These are phyloP conservation scores for Halophytophthora polymorphica DNA, from an alignment of 352 stramenopile genomes.

Conservation along the genomic window DNA sequence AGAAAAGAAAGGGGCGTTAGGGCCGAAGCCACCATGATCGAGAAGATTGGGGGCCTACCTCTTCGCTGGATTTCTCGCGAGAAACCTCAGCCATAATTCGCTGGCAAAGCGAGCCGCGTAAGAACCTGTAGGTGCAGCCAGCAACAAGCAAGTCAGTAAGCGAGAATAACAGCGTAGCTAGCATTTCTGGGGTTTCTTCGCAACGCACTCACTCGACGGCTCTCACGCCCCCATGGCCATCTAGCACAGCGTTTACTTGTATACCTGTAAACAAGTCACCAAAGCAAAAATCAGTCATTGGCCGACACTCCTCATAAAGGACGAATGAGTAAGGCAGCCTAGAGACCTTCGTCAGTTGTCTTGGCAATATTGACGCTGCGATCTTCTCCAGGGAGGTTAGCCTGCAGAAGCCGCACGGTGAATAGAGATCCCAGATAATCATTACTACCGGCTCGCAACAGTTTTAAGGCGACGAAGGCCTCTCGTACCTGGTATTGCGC, in stretches of 20 bases:
- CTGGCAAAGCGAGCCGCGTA: constrained; percentile 37
- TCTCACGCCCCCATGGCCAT: constrained; percentile 63
- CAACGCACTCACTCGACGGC: constrained; percentile 56
- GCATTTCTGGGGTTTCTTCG: background rate
- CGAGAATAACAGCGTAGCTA: background rate
- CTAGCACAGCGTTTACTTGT: constrained; percentile 56
- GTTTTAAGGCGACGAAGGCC: background rate
- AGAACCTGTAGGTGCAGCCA: constrained; percentile 17
- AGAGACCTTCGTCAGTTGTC: constrained; percentile 24
- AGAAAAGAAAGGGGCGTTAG: background rate
- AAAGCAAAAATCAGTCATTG: background rate
- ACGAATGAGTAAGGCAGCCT: background rate
- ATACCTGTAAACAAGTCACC: constrained; percentile 20
- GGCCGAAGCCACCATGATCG: background rate
- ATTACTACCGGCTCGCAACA: background rate
- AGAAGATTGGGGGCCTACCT: constrained; percentile 13
- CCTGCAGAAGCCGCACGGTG: constrained; percentile 17
- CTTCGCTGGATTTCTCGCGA: constrained; percentile 22
- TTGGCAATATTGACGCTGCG: constrained; percentile 55
- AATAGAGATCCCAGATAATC: background rate
- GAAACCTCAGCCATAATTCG: constrained; percentile 29
- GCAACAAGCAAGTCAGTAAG: constrained; percentile 5
- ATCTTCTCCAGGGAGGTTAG: constrained; percentile 66
- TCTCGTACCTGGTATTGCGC: constrained; percentile 53
- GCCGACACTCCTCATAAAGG: background rate